A percentile compares a stretch with the other conserved stretches of the same genome.
phyloP scores from a whole-genome alignment of 306 rosid species.

The Castanopsis chinensis region DNA sequence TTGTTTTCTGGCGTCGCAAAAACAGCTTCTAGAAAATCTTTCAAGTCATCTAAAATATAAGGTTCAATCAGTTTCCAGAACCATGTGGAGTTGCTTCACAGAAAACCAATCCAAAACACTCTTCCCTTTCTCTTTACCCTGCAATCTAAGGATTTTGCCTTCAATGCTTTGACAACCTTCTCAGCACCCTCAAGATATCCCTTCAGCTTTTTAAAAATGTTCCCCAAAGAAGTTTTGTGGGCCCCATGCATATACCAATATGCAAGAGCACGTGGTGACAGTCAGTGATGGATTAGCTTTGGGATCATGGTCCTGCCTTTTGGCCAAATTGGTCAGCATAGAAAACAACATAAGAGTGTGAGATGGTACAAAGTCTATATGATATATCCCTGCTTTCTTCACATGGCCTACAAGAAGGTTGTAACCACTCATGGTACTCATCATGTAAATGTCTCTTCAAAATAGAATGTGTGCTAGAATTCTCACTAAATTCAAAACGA shows the following conservation, averaged over 20 bases:
- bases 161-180: slow-evolving; percentile 60
- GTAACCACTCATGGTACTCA: slow-evolving; percentile 77
- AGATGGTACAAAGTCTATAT: slow-evolving; percentile 52
- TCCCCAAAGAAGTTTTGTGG: slow-evolving; percentile 55
- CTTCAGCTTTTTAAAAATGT: slow-evolving; percentile 66
- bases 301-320: slow-evolving; percentile 63
- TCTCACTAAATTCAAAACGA: slow-evolving; percentile 59
- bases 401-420: slow-evolving; percentile 60
- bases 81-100: slow-evolving; percentile 61
- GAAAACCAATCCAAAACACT: slow-evolving; percentile 79
- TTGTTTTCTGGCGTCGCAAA: slow-evolving; percentile 23
- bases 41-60: slow-evolving; percentile 51
- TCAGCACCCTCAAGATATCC: slow-evolving; percentile 75
- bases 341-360: slow-evolving; percentile 70
- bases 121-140: slow-evolving; percentile 78
- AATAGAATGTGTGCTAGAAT: slow-evolving; percentile 41
- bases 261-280: slow-evolving; percentile 84
- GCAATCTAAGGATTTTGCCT: slow-evolving; percentile 67
- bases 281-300: slow-evolving; percentile 79
- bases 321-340: slow-evolving; percentile 92
- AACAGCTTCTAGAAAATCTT: slow-evolving; percentile 36
- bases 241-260: slow-evolving; percentile 96
- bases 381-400: slow-evolving; percentile 50
- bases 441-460: slow-evolving; percentile 64
- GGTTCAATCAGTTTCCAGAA: slow-evolving; percentile 88